Conservation (phyloP, 441 rosid genomes). For the Geranium incanum region DNA sequence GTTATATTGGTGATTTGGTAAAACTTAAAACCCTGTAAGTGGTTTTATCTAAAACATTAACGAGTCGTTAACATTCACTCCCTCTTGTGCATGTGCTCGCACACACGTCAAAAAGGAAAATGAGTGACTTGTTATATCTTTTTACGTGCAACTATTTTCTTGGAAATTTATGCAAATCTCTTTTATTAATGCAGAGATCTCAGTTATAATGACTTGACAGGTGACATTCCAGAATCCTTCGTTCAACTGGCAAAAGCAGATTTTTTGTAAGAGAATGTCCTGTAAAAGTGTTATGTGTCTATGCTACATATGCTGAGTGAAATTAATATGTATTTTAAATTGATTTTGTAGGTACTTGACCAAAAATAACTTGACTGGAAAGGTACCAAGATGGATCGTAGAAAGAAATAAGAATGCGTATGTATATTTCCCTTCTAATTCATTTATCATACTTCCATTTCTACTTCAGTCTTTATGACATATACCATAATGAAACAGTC, state of each 20-base stretch:
- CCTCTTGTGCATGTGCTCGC: too few relatives aligned
- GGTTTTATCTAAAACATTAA: neutral
- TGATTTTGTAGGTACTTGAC: conserved; percentile 56
- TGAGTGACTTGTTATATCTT: neutral
- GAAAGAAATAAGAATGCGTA: conserved; percentile 66
- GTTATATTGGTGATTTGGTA: conserved; percentile 43
- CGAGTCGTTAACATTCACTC: too few relatives aligned
- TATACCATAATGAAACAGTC: neutral
- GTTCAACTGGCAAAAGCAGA: conserved; percentile 41
- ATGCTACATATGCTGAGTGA: neutral
- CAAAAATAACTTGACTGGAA: conserved; percentile 61
- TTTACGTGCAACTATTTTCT: neutral
- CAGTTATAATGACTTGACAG: conserved; percentile 66
- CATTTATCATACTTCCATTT: conserved; percentile 5
- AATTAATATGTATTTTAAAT: conserved; percentile 11
- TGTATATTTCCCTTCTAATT: conserved; percentile 16
- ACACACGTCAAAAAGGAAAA: too few relatives aligned
- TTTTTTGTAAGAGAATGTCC: conserved; percentile 52
- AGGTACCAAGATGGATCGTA: conserved; percentile 49
- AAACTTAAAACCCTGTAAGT: conserved; percentile 74
- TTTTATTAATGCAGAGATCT: conserved; percentile 54
- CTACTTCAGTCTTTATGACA: neutral
- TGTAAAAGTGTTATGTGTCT: neutral
- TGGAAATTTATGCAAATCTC: conserved; percentile 7
- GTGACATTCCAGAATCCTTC: conserved; percentile 61